Base-by-base conservation (phyloP, 2,329 filamentous ascomycete species). In the Colletotrichum sp. region DNA sequence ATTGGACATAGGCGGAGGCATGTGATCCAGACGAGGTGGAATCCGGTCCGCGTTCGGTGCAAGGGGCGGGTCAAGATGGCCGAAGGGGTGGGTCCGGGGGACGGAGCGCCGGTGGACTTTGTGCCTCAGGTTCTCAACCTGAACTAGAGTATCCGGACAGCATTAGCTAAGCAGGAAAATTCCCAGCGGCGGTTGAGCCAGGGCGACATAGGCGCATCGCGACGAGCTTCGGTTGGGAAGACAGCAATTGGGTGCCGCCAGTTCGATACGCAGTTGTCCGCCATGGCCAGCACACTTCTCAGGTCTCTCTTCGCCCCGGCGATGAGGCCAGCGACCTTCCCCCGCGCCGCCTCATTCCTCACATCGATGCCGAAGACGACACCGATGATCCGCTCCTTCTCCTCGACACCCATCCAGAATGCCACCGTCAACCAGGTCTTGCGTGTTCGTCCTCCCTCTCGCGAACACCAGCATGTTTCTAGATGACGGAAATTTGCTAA, bases 391-490 rank as follows among this genome's bases (percentile, higher is more conserved):
- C 87, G 88, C 73, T 80, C 86, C 77, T 93, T 93, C 85, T 90
- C 90, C n/a, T 89, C 89, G 44, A 91, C 93, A 0, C 86, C 91
- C 0, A 81, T 87, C 34, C 87, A 86, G 72, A 86, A 87, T 79
- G 92, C 93, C 71, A 96, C 94, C 10, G 89, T 94, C 80, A 95
- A 93, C 87, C 94, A 96, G 84, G 92, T 95, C 75, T 88, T 94
- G 21, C 90, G 91, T 77, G 88, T 89, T 83, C 76, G 86, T 81
- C 21, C 26, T n/a, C 26, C 28, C 65, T 44, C 30, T 21, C 10
- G 32, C 34, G 15, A 26, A 8, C 9, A 57, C 34, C 8, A 63
- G 7, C 36, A 65, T 9, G 44, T 39, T 21, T 4, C 18, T 21
- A 64, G 12, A 60, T 30, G 12, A n/a, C 34, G 2, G 21, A 32